A percentile compares a stretch with the other conserved stretches of the same genome.
Conservation (phyloP, 1,284 basidiomycete species). For the Microbotryomycetes sp. region DNA sequence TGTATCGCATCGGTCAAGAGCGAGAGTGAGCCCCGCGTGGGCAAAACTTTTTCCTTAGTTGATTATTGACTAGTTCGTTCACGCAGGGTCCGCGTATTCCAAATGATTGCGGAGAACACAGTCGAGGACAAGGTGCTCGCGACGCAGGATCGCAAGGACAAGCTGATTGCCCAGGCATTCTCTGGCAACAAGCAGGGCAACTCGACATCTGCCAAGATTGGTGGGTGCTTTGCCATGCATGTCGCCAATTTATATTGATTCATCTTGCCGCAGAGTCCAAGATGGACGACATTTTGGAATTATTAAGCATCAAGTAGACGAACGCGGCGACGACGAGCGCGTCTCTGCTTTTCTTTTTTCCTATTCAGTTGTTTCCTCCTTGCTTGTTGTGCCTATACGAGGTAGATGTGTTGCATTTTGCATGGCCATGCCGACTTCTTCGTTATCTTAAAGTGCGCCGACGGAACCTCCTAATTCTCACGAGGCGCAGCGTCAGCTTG, state of each 20-base stretch:
- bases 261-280: neutral
- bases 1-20: constrained; percentile 40
- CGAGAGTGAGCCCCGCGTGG: constrained; percentile 9
- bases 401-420: no score
- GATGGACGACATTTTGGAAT: neutral
- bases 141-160: constrained; percentile 36
- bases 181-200: constrained; percentile 24
- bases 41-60: neutral
- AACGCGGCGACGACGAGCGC: neutral
- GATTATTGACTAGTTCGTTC: neutral
- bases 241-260: neutral
- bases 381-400: neutral
- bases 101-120: constrained; percentile 37
- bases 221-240: neutral
- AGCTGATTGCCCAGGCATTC: constrained; percentile 32
- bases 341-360: neutral
- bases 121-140: constrained; percentile 37
- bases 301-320: neutral
- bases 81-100: constrained; percentile 31
- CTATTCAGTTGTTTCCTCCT: neutral
- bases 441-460: no score
- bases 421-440: no score
- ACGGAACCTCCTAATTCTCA: neutral
- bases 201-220: constrained; percentile 7
- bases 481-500: no score